phyloP scores from a whole-genome alignment of 2,329 filamentous ascomycete genomes.

The Fusarium compactum region DNA sequence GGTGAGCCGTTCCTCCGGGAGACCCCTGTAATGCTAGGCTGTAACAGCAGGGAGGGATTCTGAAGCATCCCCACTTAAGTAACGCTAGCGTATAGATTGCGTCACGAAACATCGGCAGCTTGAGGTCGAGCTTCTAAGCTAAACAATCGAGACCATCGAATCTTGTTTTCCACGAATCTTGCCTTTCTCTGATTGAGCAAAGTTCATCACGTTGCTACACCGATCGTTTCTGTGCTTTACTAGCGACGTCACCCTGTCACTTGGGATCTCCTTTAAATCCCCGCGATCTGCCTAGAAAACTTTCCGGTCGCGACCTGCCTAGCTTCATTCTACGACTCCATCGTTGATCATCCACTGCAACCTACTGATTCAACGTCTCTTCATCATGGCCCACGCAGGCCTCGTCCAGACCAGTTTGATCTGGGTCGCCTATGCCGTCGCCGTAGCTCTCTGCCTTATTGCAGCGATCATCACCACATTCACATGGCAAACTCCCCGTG shows the following conservation, averaged over 20 bases:
- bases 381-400: constrained; percentile 60
- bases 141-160: constrained; percentile 19
- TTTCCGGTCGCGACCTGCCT: constrained; percentile 13
- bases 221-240: not conserved
- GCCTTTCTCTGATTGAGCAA: constrained; percentile 25
- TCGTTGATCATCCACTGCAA: constrained; percentile 29
- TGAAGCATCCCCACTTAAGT: constrained; percentile 26
- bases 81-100: constrained; percentile 42
- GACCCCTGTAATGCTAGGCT: not conserved
- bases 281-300: constrained; percentile 24
- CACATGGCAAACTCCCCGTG: constrained; percentile 89
- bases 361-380: not conserved
- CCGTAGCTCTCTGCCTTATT: constrained; percentile 79
- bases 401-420: constrained; percentile 90
- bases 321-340: constrained; percentile 17
- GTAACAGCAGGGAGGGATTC: constrained; percentile 1
- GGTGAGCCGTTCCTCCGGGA: constrained; percentile 19
- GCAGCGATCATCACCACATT: constrained; percentile 89
- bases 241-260: constrained; percentile 35
- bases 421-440: constrained; percentile 92
- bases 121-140: constrained; percentile 32
- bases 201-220: constrained; percentile 13
- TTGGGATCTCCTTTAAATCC: constrained; percentile 21
- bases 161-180: constrained; percentile 30
- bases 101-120: constrained; percentile 41